These are phyloP conservation scores for Calonectria leucothoes DNA, from an alignment of 2,329 filamentous ascomycete species.

Conservation along the genomic window DNA sequence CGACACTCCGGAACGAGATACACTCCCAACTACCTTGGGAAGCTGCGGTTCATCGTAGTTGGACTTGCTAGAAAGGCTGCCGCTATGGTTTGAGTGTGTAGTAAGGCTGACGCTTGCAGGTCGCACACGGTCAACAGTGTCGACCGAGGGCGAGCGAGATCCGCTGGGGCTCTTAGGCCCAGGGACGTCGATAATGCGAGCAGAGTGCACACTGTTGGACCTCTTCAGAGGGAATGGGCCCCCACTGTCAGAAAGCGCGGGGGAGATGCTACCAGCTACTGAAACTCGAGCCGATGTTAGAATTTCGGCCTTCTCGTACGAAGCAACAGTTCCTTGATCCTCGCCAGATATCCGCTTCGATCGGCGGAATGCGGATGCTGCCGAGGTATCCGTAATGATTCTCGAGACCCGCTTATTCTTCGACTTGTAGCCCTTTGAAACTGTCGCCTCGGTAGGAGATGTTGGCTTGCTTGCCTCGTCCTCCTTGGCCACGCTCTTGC, in stretches of 20 bases:
- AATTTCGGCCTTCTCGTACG: slow-evolving; percentile 69
- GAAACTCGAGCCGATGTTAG: slow-evolving; percentile 68
- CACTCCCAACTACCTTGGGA: slow-evolving; percentile 35
- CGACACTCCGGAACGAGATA: slow-evolving; percentile 35
- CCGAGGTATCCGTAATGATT: slow-evolving; percentile 33
- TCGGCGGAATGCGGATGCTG: slow-evolving; percentile 23
- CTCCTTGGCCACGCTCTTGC: slow-evolving; percentile 19
- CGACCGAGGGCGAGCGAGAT: slow-evolving; percentile 62
- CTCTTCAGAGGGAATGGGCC: slow-evolving; percentile 51
- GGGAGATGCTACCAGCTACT: slow-evolving; percentile 63
- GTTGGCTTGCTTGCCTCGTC: slow-evolving; percentile 10
- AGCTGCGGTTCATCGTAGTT: slow-evolving; percentile 54
- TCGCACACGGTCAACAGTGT: slow-evolving; percentile 56
- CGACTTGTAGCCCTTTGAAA: slow-evolving; percentile 22
- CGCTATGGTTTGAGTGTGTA: slow-evolving; percentile 52
- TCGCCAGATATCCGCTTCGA: slow-evolving; percentile 40
- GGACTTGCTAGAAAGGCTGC: slow-evolving; percentile 49
- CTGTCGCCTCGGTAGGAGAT: slow-evolving; percentile 17
- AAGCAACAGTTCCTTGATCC: slow-evolving; percentile 57
- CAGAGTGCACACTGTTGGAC: slow-evolving; percentile 64
- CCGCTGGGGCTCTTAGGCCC: slow-evolving; percentile 62
- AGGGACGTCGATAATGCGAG: slow-evolving; percentile 68
- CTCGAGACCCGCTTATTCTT: slow-evolving; percentile 39
- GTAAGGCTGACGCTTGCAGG: slow-evolving; percentile 50
- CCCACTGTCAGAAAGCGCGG: slow-evolving; percentile 59